Evolutionary conservation across 1,284 basidiomycete species (phyloP), one percentile per base, ranked within the genome.

Genomic region (Ustilago vetiveriae): DNA sequence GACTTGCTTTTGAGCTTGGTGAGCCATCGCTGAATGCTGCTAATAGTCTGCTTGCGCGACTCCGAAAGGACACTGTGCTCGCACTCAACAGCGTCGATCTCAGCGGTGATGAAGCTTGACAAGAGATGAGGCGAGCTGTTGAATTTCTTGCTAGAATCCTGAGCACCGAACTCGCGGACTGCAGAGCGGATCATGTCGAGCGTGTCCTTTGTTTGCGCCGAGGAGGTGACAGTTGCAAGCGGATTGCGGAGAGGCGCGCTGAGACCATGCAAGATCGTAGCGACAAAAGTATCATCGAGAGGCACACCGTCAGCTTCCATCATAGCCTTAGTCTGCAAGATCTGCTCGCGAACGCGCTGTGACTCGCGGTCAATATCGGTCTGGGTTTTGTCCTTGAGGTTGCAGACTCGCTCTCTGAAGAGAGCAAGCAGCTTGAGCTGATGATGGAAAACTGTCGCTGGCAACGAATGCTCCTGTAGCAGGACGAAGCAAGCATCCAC

Each of bases 371-470:
- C 30, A 9, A 44, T 11, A 16, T 47, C 35, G 13, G 17, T 6
- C 16, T 55, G 37, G 9, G 24, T 19, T 33, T 43, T 21, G 10
- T 7, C 17, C 13, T 13, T 11, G 3, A 35, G 14, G 5, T 33
- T 19, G 2, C 32, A 45, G n/a, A 22, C 17, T 9, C 26, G 43
- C 21, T 55, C 27, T 19, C 39, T 47, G 16, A 64, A 49, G 16
- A 56, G 11, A 10, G 67, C 55, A 21, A 70, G 45, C 33, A 70
- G 37, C 29, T 43, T 41, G n/a, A 55, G 21, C 35, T 70, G 67
- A 26, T 60, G 56, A 27, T 70, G 67, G 9, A 24, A 22, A 17
- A 63, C 22, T 3, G 9, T 37, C 11, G 24, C 36, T 6, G 66
- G 43, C 1, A 59, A 16, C 6, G 36, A 24, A 19, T 50, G 32